Percentiles rank a stretch among this genome's conserved stretches.
Conservation (phyloP, 2,329 filamentous ascomycete genomes). For the Penicillium sp. region DNA sequence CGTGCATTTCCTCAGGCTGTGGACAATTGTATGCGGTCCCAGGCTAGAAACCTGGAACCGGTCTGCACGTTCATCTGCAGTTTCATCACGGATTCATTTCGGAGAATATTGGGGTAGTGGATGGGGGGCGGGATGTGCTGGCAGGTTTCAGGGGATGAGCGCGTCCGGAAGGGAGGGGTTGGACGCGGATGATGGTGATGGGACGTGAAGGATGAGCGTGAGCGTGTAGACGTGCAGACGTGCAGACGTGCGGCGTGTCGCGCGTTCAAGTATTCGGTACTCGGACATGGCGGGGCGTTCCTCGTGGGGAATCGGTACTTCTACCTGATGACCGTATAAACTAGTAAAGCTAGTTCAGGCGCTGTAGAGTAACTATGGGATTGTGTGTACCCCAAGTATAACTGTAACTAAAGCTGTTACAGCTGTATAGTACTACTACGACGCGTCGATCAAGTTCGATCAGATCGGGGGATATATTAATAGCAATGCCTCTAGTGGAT, state of each 20-base stretch:
- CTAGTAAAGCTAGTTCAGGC: neutral
- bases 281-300: neutral
- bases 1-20: neutral
- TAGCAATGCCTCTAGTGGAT: neutral
- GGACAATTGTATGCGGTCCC: too few relatives aligned
- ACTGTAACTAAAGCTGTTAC: too few relatives aligned
- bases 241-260: neutral
- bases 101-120: neutral
- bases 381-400: too few relatives aligned
- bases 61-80: neutral
- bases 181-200: neutral
- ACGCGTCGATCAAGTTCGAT: neutral
- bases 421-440: too few relatives aligned
- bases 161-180: neutral
- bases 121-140: slow-evolving; percentile 3
- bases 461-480: neutral
- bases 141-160: slow-evolving; percentile 4
- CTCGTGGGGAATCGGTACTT: neutral
- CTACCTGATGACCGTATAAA: neutral
- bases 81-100: neutral
- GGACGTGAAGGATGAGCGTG: neutral
- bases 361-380: too few relatives aligned
- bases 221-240: neutral
- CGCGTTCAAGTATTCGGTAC: slow-evolving; percentile 3
- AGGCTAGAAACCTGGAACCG: neutral